Evolutionary conservation across 169 alveolate genomes (phyloP), one percentile per base, ranked within the genome.

Genomic region (Perkinsus olseni): DNA sequence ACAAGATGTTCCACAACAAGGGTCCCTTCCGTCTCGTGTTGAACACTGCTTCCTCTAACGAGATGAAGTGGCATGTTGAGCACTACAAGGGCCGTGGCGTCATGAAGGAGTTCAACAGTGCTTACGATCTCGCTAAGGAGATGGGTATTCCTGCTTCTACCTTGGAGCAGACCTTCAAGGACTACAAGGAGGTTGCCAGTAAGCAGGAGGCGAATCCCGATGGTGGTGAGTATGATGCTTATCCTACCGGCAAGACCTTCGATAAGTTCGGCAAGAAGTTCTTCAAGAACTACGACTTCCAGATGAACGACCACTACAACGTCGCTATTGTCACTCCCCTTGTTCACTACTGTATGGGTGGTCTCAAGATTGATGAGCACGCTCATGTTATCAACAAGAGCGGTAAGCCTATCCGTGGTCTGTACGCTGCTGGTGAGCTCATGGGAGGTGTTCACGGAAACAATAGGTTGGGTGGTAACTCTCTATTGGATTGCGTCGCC

Each of bases 261-360:
- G 94, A 93, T 40, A 93, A 93, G 74, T 48, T 93, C 91, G 95
- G 93, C 28, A 93, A 91, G 91, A 48, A 91, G 62, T 40, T 96
- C 95, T 94, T 90, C 95, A 36, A 92, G 93, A 94, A 94, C 93
- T 92, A 50, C 50, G 37, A 91, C 37, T 17, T 93, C 50, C 92
- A 93, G 91, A 74, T 94, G 91, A 91, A 92, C 31, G 94, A 93
- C 24, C 91, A 51, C 38, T 93, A 93, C 40, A 92, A 95, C 93
- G 95, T 92, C 17, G 94, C 94, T 31, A 92, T 95, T 39, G 93
- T 94, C 39, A 92, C 96, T 8, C 97, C 97, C 34, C 92, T 94
- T 38, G 93, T 94, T 37, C 95, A 93, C 93, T 94, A 96, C 94
- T 92, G 95, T 93, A 92, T 96, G 93, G 97, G 97, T 74, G 97